These are phyloP conservation scores for Podila epigama DNA, from an alignment of 192 early-diverging fungal species.

Conservation along the genomic window DNA sequence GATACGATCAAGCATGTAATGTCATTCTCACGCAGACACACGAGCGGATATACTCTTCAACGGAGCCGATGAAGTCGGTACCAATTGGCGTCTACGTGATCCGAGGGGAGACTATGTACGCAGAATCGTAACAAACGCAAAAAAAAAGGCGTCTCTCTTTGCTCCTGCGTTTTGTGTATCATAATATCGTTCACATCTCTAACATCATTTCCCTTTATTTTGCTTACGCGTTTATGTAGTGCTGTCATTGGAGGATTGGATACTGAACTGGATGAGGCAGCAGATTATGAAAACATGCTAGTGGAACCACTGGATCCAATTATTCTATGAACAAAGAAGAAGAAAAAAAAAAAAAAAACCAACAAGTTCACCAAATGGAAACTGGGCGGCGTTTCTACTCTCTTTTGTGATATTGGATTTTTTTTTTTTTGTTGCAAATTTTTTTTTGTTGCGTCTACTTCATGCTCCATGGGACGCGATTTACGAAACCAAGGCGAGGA, in stretches of 20 bases:
- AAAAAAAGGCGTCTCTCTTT: neutral
- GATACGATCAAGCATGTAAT: constrained; percentile 44
- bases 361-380: no score
- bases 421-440: no score
- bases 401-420: no score
- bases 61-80: constrained; percentile 30
- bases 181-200: neutral
- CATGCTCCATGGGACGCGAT: no score
- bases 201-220: neutral
- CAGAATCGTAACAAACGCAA: neutral
- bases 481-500: no score
- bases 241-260: constrained; percentile 40
- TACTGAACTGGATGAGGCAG: constrained; percentile 31
- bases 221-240: constrained; percentile 3
- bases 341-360: neutral
- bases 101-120: constrained; percentile 39
- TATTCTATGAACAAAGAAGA: constrained; percentile 9
- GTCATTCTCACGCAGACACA: constrained; percentile 39
- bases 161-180: neutral
- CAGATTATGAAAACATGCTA: constrained; percentile 34
- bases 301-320: constrained; percentile 40
- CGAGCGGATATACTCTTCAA: constrained; percentile 41
- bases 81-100: constrained; percentile 48
- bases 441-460: no score
- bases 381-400: no score